Base-by-base conservation (phyloP, 441 rosid genomes). In the Omphalea diandra region DNA sequence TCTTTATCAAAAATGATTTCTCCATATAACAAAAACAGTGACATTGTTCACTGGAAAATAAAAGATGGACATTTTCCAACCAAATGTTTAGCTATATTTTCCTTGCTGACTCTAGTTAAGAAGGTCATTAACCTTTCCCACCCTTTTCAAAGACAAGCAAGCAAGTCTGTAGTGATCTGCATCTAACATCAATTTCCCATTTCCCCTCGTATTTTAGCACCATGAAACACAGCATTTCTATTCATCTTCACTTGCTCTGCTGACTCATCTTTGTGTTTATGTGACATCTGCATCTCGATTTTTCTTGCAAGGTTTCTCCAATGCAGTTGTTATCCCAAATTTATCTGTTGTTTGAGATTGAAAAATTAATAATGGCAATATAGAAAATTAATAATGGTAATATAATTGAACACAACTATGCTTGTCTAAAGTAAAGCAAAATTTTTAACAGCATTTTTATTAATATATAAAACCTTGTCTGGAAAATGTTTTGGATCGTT, bases 401-500 rank as follows among this genome's bases (percentile, higher is more conserved):
- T 4, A 29, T 7, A 15, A 43, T 12, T 24, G 5, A 40, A 43
- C 15, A 15, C 1, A 63, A 22, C 10, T 26, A 12, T 41, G 52
- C 33, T 24, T 41, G 52, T 43, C n/a, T n/a, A n/a, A n/a, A n/a
- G n/a, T n/a, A n/a, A n/a, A 53, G 36, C 5, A 66, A 20, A 50
- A 32, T 31, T 20, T 20, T 4, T 20, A 22, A 10, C 11, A 1
- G 18, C 5, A 1, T 33, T 18, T 15, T 11, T 9, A 17, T 18
- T 6, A 18, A 18, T 1, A 22, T 8, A 31, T 55, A 62, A 75
- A 89, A n/a, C 82, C 88, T 86, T 5, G 95, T 94, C 83, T 91
- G 98, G 62, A 94, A 94, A 65, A 91, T 78, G 76, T 94, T 91
- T 73, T 87, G 98, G 75, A 94, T 83, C 98, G 90, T 94, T 54